Conservation (phyloP, 768 basidiomycete species). For the Leccinum barrowsii region DNA sequence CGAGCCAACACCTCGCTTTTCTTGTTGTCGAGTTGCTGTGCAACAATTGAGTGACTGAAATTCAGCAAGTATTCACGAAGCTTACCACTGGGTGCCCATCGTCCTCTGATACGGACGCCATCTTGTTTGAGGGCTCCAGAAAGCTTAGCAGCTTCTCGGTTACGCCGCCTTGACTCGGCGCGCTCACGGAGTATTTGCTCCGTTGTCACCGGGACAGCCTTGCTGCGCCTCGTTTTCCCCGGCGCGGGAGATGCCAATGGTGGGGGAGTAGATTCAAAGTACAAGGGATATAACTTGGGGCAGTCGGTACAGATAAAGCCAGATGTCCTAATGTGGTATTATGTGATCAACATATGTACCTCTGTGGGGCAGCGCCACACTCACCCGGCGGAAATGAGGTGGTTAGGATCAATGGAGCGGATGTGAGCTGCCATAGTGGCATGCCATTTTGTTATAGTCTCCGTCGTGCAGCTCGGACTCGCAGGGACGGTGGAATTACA, state of each 20-base stretch:
- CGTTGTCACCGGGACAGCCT: constrained; percentile 42
- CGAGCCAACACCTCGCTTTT: constrained; percentile 42
- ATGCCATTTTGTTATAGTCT: constrained; percentile 58
- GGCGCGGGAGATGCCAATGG: constrained; percentile 41
- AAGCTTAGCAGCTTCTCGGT: constrained; percentile 34
- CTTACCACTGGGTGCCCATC: constrained; percentile 56
- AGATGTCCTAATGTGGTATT: constrained; percentile 35
- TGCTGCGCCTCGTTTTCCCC: constrained; percentile 35
- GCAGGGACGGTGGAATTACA: constrained; percentile 54
- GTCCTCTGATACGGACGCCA: constrained; percentile 53
- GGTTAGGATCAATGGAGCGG: constrained; percentile 52
- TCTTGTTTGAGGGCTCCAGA: constrained; percentile 31
- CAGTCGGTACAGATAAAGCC: constrained; percentile 61
- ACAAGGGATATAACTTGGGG: constrained; percentile 48
- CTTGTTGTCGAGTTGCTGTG: constrained; percentile 47
- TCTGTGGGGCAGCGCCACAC: constrained; percentile 11
- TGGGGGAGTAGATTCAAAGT: constrained; percentile 23
- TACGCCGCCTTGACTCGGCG: constrained; percentile 45
- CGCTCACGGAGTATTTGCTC: constrained; percentile 46
- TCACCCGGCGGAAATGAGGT: constrained; percentile 62
- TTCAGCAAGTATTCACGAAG: not conserved
- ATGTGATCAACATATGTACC: not conserved
- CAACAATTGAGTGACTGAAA: not conserved
- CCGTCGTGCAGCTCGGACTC: constrained; percentile 42
- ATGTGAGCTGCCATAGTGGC: constrained; percentile 43